phyloP scores from a whole-genome alignment of 805 yeast genomes.

The Ogataea trehaloabstinens region DNA sequence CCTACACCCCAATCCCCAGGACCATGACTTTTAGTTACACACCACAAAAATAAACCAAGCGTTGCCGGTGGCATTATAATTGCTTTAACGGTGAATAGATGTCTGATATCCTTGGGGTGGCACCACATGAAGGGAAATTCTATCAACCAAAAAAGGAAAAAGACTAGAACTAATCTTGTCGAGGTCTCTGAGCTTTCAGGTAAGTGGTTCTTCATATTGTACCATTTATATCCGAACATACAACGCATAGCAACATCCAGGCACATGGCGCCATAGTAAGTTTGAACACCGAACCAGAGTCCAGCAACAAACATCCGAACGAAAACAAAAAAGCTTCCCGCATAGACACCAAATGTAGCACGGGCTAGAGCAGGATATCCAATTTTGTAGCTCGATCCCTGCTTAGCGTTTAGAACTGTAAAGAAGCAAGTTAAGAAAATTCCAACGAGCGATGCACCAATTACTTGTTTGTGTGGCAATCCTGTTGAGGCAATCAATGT shows the following conservation, averaged over 20 bases:
- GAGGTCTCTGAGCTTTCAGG: conserved; percentile 14
- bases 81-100: conserved; percentile 16
- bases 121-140: conserved; percentile 21
- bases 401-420: conserved; percentile 15
- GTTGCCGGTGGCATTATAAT: conserved; percentile 13
- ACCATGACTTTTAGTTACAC: conserved; percentile 14
- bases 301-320: conserved; percentile 35
- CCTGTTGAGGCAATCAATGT: conserved; percentile 19
- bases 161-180: conserved; percentile 14
- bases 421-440: conserved; percentile 15
- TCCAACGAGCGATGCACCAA: conserved; percentile 12
- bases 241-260: conserved; percentile 27
- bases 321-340: conserved; percentile 33
- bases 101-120: conserved; percentile 13
- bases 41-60: conserved; percentile 13
- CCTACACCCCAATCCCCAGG: conserved; percentile 14
- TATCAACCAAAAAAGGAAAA: conserved; percentile 18
- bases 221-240: conserved; percentile 19
- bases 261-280: conserved; percentile 36
- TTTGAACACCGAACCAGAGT: conserved; percentile 39
- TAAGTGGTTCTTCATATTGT: conserved; percentile 11
- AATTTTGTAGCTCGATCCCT: conserved; percentile 27
- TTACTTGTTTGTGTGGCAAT: conserved; percentile 13
- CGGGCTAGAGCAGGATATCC: conserved; percentile 38
- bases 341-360: conserved; percentile 35